These are phyloP conservation scores for Metroxylon sagu DNA, from an alignment of 176 grass and related monocot species.

Conservation along the genomic window DNA sequence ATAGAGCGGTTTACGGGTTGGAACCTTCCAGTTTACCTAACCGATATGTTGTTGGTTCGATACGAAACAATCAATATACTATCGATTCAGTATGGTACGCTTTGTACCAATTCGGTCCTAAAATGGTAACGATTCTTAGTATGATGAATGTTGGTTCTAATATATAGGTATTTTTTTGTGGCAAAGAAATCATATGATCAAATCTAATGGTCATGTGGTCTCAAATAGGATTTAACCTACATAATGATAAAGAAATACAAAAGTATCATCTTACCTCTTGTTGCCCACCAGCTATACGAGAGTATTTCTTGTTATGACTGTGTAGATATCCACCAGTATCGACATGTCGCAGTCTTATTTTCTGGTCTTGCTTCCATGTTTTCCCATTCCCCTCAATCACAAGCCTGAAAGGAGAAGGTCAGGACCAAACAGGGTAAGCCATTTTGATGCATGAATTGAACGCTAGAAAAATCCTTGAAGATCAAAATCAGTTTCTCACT, in stretches of 20 bases:
- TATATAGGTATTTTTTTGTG: too few species aligned
- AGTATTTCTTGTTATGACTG: slow-evolving; percentile 86
- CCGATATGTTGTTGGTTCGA: too few species aligned
- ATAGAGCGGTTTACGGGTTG: too few species aligned
- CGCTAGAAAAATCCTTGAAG: not conserved
- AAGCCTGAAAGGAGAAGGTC: slow-evolving; percentile 30
- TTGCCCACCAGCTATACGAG: slow-evolving; percentile 79
- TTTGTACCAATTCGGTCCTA: too few species aligned
- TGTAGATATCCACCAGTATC: slow-evolving; percentile 86
- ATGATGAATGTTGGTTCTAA: too few species aligned
- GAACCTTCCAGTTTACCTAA: too few species aligned
- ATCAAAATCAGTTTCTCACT: slow-evolving; percentile 26
- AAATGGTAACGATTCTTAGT: too few species aligned
- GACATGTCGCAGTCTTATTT: slow-evolving; percentile 56
- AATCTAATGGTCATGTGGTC: too few species aligned
- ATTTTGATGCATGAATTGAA: slow-evolving; percentile 5
- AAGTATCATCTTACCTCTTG: slow-evolving; percentile 58
- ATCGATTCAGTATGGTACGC: too few species aligned
- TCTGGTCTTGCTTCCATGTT: slow-evolving; percentile 74
- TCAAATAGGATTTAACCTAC: too few species aligned
- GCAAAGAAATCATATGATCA: too few species aligned
- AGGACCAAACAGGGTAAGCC: not conserved
- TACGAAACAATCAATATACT: too few species aligned
- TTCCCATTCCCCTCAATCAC: slow-evolving; percentile 63
- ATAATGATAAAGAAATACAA: not conserved